A percentile compares a stretch with the other conserved stretches of the same genome.
Conservation (phyloP, 2,329 filamentous ascomycete species). For the Ramichloridium luteum region DNA sequence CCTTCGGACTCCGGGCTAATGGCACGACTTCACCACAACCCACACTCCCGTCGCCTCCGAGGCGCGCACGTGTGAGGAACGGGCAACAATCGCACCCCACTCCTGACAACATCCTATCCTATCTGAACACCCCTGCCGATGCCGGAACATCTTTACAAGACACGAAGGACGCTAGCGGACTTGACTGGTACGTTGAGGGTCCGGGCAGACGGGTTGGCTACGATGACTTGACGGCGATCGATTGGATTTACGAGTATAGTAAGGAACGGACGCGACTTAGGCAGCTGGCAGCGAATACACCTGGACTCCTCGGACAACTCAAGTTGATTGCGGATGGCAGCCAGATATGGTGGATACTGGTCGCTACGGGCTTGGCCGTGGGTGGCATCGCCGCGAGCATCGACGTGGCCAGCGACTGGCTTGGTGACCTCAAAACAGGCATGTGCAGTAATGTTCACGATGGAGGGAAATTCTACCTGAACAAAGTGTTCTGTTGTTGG, state of each 20-base stretch:
- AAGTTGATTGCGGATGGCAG: constrained; percentile 68
- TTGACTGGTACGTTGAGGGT: constrained; percentile 83
- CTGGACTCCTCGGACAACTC: constrained; percentile 60
- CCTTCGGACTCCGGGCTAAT: constrained; percentile 23
- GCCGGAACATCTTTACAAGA: constrained; percentile 28
- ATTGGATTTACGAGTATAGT: constrained; percentile 98
- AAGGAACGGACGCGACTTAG: constrained; percentile 84
- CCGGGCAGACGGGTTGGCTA: constrained; percentile 85
- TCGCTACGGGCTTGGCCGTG: constrained; percentile 72
- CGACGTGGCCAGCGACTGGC: constrained; percentile 82
- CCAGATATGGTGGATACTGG: constrained; percentile 82
- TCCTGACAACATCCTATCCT: constrained; percentile 31
- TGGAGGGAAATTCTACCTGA: constrained; percentile 72
- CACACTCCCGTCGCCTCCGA: constrained; percentile 17
- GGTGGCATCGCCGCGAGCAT: constrained; percentile 79
- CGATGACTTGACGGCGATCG: constrained; percentile 91
- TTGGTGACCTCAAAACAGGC: constrained; percentile 82
- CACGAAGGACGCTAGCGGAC: constrained; percentile 31
- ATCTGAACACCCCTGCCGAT: constrained; percentile 28
- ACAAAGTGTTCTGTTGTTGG: constrained; percentile 83
- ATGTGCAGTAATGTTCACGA: constrained; percentile 68
- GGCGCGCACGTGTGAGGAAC: constrained; percentile 13
- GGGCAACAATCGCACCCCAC: constrained; percentile 10
- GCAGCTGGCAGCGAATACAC: constrained; percentile 56
- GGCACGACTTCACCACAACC: constrained; percentile 20